Evolutionary conservation across 768 basidiomycete genomes (phyloP), one percentile per base, ranked within the genome.

Genomic region (Nidula microcarpa): DNA sequence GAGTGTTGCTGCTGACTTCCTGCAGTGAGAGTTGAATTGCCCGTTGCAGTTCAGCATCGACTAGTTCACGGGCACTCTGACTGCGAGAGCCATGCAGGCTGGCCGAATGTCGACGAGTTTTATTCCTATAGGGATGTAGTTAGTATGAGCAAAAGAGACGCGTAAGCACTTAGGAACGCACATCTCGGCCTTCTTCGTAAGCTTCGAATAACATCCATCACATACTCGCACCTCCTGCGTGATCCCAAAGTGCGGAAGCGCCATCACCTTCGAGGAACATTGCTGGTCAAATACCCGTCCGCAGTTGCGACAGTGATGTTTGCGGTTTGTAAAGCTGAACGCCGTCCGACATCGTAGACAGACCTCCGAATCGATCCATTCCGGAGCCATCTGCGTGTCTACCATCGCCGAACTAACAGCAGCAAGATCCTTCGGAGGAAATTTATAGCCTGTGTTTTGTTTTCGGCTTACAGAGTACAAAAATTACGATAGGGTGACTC

Each of bases 261-360:
- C 75, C 68, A 92, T 82, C 2, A 79, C 73, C 68, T 93, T 90
- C 34, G 89, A 86, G 0, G 93, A 95, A 68, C 97, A 99, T 41
- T 83, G 79, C 51, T 95, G 93, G 70, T 98, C 96, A 64, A 97
- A 98, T 11, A 98, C 94, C 65, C 88, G 87, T 6, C 97, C 97
- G 69, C 97, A 99, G 67, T 98, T 98, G 11, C 97, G 85, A 66
- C 97, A 99, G 63, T 99, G 97, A 62, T 99, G 97, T 66, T 98
- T 98, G 49, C 97, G 82, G 65, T 98, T 98, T 33, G 94, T 97
- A 66, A 98, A 94, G 0, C 86, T 83, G 69, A 99, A 99, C 0
- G 91, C 67, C 0, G 89, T 86, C 14, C 97, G 84, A 68, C 97
- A 99, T 16, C 94, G 85, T 54, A 96, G 82, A 67, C 97, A 99